These are phyloP conservation scores for Phylloboletellus chloephorus DNA, from an alignment of 1,284 basidiomycete species.

Conservation along the genomic window DNA sequence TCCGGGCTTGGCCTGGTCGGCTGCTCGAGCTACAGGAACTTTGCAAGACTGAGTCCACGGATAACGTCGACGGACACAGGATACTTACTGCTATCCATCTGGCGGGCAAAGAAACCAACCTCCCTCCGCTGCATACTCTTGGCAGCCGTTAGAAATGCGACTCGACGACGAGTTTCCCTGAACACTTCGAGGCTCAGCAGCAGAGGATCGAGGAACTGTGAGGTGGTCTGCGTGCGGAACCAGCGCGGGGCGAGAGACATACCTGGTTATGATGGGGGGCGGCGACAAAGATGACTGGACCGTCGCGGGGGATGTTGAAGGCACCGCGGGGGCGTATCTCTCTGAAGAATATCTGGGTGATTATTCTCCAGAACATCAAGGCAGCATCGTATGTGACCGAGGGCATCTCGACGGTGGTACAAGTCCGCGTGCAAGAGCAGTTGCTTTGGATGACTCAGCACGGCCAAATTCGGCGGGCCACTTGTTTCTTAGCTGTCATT, in stretches of 20 bases:
- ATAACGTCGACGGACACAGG: not conserved
- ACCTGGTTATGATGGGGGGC: constrained; percentile 97
- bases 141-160: constrained; percentile 91
- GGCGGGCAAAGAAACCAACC: constrained; percentile 78
- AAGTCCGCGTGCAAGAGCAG: constrained; percentile 11
- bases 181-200: constrained; percentile 86
- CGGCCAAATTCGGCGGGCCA: constrained; percentile 19
- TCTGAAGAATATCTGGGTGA: constrained; percentile 96
- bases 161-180: constrained; percentile 77
- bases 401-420: constrained; percentile 20
- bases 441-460: too few species aligned
- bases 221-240: constrained; percentile 7
- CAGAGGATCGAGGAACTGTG: constrained; percentile 91
- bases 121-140: constrained; percentile 81
- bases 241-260: constrained; percentile 21
- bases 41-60: constrained; percentile 13
- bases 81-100: constrained; percentile 88
- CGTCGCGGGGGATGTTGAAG: constrained; percentile 89
- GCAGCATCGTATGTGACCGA: constrained; percentile 52
- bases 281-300: constrained; percentile 93
- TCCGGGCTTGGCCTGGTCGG: constrained; percentile 81
- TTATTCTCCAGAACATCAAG: constrained; percentile 73
- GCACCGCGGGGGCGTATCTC: constrained; percentile 94
- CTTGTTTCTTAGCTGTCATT: constrained; percentile 7
- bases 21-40: constrained; percentile 94